Conservation (phyloP, 805 yeast species). For the Yarrowia alimentaria region DNA sequence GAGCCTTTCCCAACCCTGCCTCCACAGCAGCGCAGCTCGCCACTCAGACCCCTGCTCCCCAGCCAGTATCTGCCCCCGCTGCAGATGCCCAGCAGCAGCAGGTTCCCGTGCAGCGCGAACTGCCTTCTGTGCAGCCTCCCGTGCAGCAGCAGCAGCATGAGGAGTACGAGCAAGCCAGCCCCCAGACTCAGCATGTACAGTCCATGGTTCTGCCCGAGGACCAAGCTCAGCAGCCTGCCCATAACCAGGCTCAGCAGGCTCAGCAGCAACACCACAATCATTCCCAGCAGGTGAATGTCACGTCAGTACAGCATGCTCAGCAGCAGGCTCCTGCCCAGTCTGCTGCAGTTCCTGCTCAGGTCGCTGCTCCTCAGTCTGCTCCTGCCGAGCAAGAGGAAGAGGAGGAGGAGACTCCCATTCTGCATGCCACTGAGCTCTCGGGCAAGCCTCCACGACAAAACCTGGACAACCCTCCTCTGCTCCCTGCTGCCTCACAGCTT, state of each 20-base stretch:
- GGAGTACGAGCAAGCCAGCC: too few relatives aligned
- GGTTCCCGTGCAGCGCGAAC: background rate
- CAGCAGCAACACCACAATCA: background rate
- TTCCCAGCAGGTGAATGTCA: too few relatives aligned
- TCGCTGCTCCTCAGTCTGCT: background rate
- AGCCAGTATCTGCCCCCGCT: slow-evolving; percentile 2
- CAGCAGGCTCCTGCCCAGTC: too few relatives aligned
- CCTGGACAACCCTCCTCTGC: slow-evolving; percentile 29
- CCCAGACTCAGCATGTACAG: slow-evolving; percentile 19
- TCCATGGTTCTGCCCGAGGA: slow-evolving; percentile 19
- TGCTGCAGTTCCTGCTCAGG: slow-evolving; percentile 1
- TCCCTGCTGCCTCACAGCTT: slow-evolving; percentile 46
- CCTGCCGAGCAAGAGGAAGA: slow-evolving; percentile 5
- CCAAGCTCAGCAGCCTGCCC: slow-evolving; percentile 6
- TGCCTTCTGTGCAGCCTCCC: too few relatives aligned
- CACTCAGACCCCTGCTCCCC: background rate
- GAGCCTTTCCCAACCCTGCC: slow-evolving; percentile 20
- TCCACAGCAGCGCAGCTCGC: slow-evolving; percentile 6
- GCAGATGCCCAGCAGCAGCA: background rate
- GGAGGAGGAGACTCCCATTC: slow-evolving; percentile 10
- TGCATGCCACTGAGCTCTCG: slow-evolving; percentile 21
- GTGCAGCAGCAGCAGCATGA: too few relatives aligned
- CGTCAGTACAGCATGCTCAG: too few relatives aligned
- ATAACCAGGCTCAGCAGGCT: slow-evolving; percentile 5
- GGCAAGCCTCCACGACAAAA: slow-evolving; percentile 13